Base-by-base conservation (phyloP, 495 filamentous ascomycete species). In the Penicillium cinerascens region DNA sequence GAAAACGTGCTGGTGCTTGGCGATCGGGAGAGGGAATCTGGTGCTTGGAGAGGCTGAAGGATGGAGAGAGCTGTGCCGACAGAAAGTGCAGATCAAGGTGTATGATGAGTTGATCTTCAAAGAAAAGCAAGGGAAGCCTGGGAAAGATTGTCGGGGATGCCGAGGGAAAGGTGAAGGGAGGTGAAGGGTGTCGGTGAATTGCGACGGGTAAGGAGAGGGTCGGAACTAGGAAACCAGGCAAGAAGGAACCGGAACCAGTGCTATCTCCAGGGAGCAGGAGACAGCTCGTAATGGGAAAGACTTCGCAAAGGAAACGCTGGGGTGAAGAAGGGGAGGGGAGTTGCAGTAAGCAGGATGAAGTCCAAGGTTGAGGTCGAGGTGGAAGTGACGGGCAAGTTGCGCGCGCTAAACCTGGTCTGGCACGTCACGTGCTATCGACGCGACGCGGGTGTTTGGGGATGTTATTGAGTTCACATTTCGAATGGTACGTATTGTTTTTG, bases 1-100 rank as follows among this genome's bases (percentile, higher is more conserved):
- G 85, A 90, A 90, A 89, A 91, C 85, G 82, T 87, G 89, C 86
- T 87, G 88, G 88, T 92, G 87, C 69, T 45, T 74, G 73, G 74
- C 70, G 74, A 67, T 69, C 67, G 63, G 58, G 61, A 63, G 65
- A 68, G 65, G 71, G 66, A 71, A 65, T 66, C 65, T 75, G 72
- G 70, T 73, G 71, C 68, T 74, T 68, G 62, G 59, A 63, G 56
- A 66, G 61, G 59, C 47, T 72, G 67, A 61, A 67, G 66, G 72
- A 68, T 56, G 68, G 62, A 63, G 58, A 65, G 52, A 54, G 59
- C 62, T 58, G 59, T 56, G 44, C 63, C 59, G 66, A 56, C 55
- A 63, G 51, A 52, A 63, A 60, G 57, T 61, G 63, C 46, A 62
- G 52, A 63, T 63, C 59, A 57, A 50, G 36, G 29, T 33, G 52